Percentiles rank a stretch among this genome's conserved stretches.
phyloP scores from a whole-genome alignment of 179 eudicot species.

The Beta lomatogona region DNA sequence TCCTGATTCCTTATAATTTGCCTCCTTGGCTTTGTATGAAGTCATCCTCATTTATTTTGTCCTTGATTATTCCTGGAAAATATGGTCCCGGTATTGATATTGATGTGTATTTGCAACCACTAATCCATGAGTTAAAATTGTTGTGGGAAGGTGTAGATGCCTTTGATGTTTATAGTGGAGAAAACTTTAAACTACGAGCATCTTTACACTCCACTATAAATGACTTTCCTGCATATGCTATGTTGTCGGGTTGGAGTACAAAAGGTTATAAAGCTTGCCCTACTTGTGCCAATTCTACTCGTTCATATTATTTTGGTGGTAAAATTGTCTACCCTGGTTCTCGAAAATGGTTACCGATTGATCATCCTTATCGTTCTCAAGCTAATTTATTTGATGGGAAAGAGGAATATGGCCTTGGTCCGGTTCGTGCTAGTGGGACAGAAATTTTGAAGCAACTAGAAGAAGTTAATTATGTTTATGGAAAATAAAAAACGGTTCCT shows the following conservation, averaged over 20 bases:
- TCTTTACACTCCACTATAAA: neutral
- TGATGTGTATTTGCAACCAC: slow-evolving; percentile 1
- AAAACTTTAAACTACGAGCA: neutral
- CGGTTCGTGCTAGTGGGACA: neutral
- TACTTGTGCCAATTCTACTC: neutral
- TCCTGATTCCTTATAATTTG: neutral
- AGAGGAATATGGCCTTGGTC: neutral
- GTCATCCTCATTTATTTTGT: neutral
- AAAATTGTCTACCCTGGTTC: neutral
- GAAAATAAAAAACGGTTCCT: neutral
- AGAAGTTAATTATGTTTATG: slow-evolving; percentile 6
- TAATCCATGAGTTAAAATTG: slow-evolving; percentile 7
- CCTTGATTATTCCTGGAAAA: neutral
- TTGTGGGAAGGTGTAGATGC: slow-evolving; percentile 15
- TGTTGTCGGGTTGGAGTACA: slow-evolving; percentile 1
- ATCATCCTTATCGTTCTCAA: slow-evolving; percentile 11
- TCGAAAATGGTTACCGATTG: slow-evolving; percentile 13
- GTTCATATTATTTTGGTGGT: neutral
- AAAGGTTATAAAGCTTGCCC: slow-evolving; percentile 1
- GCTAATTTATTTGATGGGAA: slow-evolving; percentile 17
- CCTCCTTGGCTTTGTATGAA: slow-evolving; percentile 6
- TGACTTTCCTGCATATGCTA: slow-evolving; percentile 12
- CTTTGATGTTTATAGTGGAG: slow-evolving; percentile 1
- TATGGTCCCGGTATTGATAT: neutral
- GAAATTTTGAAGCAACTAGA: slow-evolving; percentile 8